Evolutionary conservation across 495 filamentous ascomycete genomes (phyloP), one percentile per base, ranked within the genome.

Genomic region (Daldinia bambusicola): DNA sequence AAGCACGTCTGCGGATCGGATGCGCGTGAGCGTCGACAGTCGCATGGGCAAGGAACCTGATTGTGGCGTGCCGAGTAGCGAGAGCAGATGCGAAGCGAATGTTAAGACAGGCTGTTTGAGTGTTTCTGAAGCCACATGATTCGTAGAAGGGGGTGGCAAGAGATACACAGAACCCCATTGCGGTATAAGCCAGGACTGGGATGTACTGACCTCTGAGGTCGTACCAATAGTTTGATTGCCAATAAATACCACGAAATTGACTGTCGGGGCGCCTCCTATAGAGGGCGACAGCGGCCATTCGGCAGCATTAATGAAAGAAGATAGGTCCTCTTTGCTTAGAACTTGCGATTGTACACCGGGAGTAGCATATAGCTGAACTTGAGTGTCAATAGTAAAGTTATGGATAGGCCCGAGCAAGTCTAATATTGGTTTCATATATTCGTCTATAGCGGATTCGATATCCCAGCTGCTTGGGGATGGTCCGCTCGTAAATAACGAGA

Each of bases 211-310:
- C 55, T 64, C 59, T 10, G 73, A 67, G 0, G 69, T 48, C 13
- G 73, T 56, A 1, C 72, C 77, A 31, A 85, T 82, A 9, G 82
- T 83, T 63, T 85, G 83, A 68, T 87, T 82, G 2, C 85, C 85
- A 40, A 97, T 89, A 72, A 95, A 98, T 20, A 98, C 84, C 59
- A 98, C 89, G 73, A 99, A 98, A 81, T 98, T 98, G 70, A 99
- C 87, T 0, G 95, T 98, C 37, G 95, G 95, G 1, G 94, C 94
- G 31, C 84, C 89, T 37, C 95, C 96, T 71, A 98, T 97, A 75
- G 93, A 97, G 14, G 95, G 95, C 71, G 90, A 94, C 30, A 99
- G 81, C 0, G 95, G 95, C 95, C 95, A 99, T 81, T 99, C 96
- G 6, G 95, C 95, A 34, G 93, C 94, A 74, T 99, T 99, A 80